Evolutionary conservation across 805 yeast species (phyloP).

Genomic region (Lipomyces kockii): DNA sequence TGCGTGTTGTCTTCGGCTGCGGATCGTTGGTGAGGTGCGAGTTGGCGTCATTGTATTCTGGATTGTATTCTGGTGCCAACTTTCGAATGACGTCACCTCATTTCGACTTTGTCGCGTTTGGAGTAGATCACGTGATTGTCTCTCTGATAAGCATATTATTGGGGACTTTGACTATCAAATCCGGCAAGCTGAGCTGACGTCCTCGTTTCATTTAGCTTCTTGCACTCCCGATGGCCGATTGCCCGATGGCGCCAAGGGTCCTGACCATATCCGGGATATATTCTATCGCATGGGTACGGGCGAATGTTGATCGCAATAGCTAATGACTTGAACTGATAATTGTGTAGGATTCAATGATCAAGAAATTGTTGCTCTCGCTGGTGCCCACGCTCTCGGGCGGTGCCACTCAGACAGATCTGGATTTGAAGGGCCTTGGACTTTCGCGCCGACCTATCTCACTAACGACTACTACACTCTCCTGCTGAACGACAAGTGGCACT

Average conservation of each 20-base stretch:
- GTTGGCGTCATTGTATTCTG: background rate
- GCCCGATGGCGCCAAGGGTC: conserved; percentile 62
- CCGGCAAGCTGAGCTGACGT: background rate
- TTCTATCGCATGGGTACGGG: conserved; percentile 54
- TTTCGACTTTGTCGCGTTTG: background rate
- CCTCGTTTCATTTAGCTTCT: conserved; percentile 16
- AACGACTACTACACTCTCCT: conserved; percentile 69
- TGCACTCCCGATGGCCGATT: conserved; percentile 68
- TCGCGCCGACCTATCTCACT: conserved; percentile 69
- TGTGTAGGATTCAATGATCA: conserved; percentile 59
- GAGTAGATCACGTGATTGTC: background rate
- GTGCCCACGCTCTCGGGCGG: conserved; percentile 68
- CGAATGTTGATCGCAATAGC: background rate
- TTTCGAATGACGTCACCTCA: background rate
- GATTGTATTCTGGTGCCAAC: background rate
- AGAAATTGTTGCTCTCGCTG: conserved; percentile 65
- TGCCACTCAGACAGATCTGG: conserved; percentile 71
- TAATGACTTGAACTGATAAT: background rate
- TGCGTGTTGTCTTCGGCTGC: background rate
- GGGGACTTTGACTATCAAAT: background rate
- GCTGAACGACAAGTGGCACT: conserved; percentile 58
- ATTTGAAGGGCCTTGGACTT: conserved; percentile 89
- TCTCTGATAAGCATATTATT: too few species aligned
- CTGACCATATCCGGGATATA: conserved; percentile 58
- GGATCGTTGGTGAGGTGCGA: background rate